Evolutionary conservation across 805 yeast genomes (phyloP).

Genomic region (Zygosaccharomyces bisporus): DNA sequence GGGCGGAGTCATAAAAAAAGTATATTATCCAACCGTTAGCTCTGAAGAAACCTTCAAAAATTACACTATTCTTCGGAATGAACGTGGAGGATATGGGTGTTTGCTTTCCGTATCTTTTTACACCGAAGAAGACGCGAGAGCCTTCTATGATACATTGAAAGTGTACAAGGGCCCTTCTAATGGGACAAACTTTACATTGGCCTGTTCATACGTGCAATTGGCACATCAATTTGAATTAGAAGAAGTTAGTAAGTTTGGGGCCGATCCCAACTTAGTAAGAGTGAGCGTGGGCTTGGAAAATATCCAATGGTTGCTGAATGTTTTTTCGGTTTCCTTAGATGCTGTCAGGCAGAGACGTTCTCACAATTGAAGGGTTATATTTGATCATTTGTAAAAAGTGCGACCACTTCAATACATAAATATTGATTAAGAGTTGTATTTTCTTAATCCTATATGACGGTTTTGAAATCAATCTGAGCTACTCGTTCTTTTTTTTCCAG

Average conservation of each 20-base stretch:
- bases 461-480: too few species aligned
- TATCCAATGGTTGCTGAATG: conserved; percentile 46
- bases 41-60: conserved; percentile 13
- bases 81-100: conserved; percentile 16
- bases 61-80: conserved; percentile 11
- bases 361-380: too few species aligned
- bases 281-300: conserved; percentile 81
- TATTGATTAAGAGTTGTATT: too few species aligned
- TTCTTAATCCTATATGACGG: too few species aligned
- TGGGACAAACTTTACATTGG: conserved; percentile 83
- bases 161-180: conserved; percentile 71
- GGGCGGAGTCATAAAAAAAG: conserved; percentile 12
- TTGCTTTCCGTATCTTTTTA: conserved; percentile 12
- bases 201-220: conserved; percentile 78
- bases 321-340: conserved; percentile 48
- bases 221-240: conserved; percentile 81
- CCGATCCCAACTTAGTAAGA: conserved; percentile 68
- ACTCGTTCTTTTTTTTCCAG: too few species aligned
- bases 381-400: too few species aligned
- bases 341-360: conserved; percentile 27
- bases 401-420: too few species aligned
- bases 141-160: conserved; percentile 12
- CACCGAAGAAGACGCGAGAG: conserved; percentile 11
- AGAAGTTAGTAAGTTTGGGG: conserved; percentile 74
- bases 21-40: conserved; percentile 14